phyloP scores from a whole-genome alignment of 139 green algal genomes.

The Pleodorina starrii region DNA sequence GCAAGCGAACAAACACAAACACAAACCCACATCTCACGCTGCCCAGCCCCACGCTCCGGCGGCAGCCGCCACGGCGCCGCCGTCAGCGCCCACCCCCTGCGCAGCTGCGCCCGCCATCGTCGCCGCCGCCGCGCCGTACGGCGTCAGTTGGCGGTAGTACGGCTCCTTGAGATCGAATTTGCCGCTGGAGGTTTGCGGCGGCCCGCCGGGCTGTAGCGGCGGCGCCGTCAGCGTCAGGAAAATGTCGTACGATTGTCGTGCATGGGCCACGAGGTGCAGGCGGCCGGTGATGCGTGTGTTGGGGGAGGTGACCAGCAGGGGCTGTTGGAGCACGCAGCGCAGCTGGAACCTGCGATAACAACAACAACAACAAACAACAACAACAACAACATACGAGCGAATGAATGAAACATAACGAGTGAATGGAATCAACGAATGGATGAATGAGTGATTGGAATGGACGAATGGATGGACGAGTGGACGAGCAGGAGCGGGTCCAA shows the following conservation, averaged over 20 bases:
- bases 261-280: slow-evolving; percentile 80
- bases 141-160: slow-evolving; percentile 80
- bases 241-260: slow-evolving; percentile 88
- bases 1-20: too few relatives aligned
- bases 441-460: too few relatives aligned
- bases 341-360: slow-evolving; percentile 86
- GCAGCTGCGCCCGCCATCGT: not conserved
- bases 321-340: slow-evolving; percentile 84
- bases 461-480: too few relatives aligned
- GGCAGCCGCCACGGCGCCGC: not conserved
- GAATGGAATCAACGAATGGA: too few relatives aligned
- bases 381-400: too few relatives aligned
- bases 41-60: not conserved
- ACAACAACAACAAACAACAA: too few relatives aligned
- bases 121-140: slow-evolving; percentile 26
- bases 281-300: slow-evolving; percentile 66
- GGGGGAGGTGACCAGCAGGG: slow-evolving; percentile 65
- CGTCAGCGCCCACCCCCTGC: not conserved
- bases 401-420: too few relatives aligned
- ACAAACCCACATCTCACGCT: not conserved
- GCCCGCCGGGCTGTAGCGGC: slow-evolving; percentile 52
- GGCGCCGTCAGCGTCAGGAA: slow-evolving; percentile 74
- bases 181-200: slow-evolving; percentile 61
- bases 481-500: too few relatives aligned
- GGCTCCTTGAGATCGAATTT: slow-evolving; percentile 93